Conservation (phyloP, 106 monocot genomes). For the Gastrodia elata region DNA sequence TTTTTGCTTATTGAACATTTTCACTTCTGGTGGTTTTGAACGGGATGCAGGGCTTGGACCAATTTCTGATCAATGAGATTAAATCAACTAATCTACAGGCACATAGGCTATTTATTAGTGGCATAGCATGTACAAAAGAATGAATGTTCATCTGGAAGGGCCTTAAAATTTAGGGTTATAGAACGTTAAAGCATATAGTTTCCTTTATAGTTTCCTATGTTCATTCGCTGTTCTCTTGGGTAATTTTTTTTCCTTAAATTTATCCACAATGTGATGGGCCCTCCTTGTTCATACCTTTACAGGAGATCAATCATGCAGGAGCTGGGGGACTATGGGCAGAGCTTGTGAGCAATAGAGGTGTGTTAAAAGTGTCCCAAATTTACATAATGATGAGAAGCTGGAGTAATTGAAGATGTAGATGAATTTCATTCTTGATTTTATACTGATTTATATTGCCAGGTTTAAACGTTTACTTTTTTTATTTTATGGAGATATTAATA, state of each 20-base stretch:
- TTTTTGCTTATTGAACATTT: not conserved
- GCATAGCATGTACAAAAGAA: not conserved
- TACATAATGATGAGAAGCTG: not conserved
- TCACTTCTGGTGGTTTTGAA: not conserved
- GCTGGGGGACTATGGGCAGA: conserved; percentile 79
- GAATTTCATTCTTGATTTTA: not conserved
- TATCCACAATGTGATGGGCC: not conserved
- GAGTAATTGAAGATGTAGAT: conserved; percentile 1
- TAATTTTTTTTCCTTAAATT: not conserved
- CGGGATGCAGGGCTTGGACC: not conserved
- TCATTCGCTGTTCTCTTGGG: not conserved
- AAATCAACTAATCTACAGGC: too few species aligned
- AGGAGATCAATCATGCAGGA: conserved; percentile 88
- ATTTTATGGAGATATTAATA: not conserved
- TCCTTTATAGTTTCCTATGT: not conserved
- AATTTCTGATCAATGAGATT: too few species aligned
- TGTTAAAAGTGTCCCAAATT: not conserved
- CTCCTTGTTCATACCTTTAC: not conserved
- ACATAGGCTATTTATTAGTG: not conserved
- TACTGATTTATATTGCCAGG: not conserved
- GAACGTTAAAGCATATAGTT: not conserved
- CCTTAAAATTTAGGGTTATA: not conserved
- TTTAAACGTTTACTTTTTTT: not conserved
- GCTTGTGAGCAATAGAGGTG: conserved; percentile 76
- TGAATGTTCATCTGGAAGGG: not conserved